Evolutionary conservation across 1,284 basidiomycete genomes (phyloP), one percentile per base, ranked within the genome.

Genomic region (Golubevia sp.): DNA sequence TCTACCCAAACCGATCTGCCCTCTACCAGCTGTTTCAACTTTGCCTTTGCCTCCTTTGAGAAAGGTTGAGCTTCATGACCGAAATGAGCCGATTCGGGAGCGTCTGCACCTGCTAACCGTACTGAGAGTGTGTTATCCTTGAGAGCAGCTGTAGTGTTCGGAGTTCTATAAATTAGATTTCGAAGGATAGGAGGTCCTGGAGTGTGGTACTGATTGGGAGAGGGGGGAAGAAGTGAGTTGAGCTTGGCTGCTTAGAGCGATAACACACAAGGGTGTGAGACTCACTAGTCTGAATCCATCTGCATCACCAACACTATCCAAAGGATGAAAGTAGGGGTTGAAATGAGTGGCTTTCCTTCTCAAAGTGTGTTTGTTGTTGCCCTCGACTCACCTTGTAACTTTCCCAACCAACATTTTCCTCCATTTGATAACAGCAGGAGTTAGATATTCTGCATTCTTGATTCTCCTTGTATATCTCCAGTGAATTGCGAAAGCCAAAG

Each of bases 381-480:
- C 11, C 50, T 23, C 7, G 5, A 52, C 50, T 52, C 25, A 52
- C 50, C 25, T 52, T 18, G 78, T 73, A 2, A 76, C 76, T 2
- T 64, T 63, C 8, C 80, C 80, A 2, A 79, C 76, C n/a, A 83
- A 58, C 24, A 59, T 67, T 55, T 70, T 68, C 2, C 78, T 71
- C 53, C 72, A 74, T 20, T 68, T 69, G 3, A 82, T 63, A 3
- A 73, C 68, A 11, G 70, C 60, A 0, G 80, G 80, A 6, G 79
- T 80, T 24, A 83, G 56, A 56, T 78, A 69, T 20, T 74, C 75
- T 2, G 79, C 73, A 13, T 59, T 80, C 0, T 69, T 70, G 2
- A 79, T 78, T 11, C 80, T 68, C 13, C 76, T 71, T n/a, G 82
- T 72, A 63, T 73, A 82, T 20, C 80, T 64, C 72, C 77, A 72